These are phyloP conservation scores for Penicillium sp. DNA, from an alignment of 2,329 filamentous ascomycete species.

Conservation along the genomic window DNA sequence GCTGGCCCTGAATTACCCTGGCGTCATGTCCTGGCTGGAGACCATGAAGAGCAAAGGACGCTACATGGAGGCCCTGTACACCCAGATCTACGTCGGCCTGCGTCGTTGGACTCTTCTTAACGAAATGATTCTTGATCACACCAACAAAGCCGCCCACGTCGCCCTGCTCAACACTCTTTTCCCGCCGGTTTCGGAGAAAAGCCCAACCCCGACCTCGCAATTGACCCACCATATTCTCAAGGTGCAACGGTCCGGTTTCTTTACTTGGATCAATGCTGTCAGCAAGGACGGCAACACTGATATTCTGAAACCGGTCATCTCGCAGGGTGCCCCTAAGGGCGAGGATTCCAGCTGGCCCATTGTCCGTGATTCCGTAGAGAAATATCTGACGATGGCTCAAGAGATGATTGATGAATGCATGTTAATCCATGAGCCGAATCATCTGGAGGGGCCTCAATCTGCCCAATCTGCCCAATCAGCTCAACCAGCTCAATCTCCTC, in stretches of 20 bases:
- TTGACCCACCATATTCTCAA: conserved; percentile 55
- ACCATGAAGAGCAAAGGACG: conserved; percentile 53
- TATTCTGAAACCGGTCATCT: conserved; percentile 56
- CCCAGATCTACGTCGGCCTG: conserved; percentile 61
- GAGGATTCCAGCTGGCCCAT: conserved; percentile 59
- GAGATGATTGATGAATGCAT: conserved; percentile 62
- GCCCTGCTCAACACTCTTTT: conserved; percentile 70
- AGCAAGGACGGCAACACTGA: conserved; percentile 54
- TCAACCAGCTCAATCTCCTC: too few relatives aligned
- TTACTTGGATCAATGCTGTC: conserved; percentile 61
- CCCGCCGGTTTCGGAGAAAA: conserved; percentile 54
- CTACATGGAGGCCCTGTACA: conserved; percentile 58
- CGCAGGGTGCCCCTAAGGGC: conserved; percentile 51
- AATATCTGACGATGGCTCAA: conserved; percentile 60
- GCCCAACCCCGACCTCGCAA: conserved; percentile 51
- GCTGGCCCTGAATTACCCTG: conserved; percentile 54
- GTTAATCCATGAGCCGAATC: conserved; percentile 46
- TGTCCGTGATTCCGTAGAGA: conserved; percentile 53
- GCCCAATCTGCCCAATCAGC: too few relatives aligned
- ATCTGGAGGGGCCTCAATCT: not conserved
- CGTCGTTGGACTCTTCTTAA: conserved; percentile 68
- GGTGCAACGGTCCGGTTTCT: conserved; percentile 62
- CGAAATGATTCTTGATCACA: conserved; percentile 62
- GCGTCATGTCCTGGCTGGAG: conserved; percentile 58
- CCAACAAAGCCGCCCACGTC: conserved; percentile 66